These are phyloP conservation scores for Royoungia palumana DNA, from an alignment of 768 basidiomycete genomes.

Conservation along the genomic window DNA sequence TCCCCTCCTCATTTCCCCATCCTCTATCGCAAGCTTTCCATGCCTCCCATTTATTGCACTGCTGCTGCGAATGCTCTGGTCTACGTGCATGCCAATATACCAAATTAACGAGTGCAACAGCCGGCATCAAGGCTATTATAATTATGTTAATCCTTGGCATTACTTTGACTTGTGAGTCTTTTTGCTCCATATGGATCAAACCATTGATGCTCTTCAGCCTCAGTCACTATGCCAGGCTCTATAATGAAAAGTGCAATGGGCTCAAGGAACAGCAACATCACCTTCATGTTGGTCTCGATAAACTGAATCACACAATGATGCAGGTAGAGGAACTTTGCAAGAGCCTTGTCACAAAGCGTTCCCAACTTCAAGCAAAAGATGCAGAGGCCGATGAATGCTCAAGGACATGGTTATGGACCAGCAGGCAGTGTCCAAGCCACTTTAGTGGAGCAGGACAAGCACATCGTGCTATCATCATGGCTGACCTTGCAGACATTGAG, in stretches of 20 bases:
- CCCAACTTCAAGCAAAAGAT: conserved; percentile 90
- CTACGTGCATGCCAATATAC: conserved; percentile 78
- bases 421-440: conserved; percentile 98
- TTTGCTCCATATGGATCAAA: neutral
- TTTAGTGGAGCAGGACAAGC: conserved; percentile 83
- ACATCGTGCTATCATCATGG: conserved; percentile 85
- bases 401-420: conserved; percentile 98
- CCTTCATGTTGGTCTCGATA: conserved; percentile 96
- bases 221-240: conserved; percentile 93
- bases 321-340: conserved; percentile 96
- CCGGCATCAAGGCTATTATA: conserved; percentile 88
- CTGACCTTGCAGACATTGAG: conserved; percentile 95
- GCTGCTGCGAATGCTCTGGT: conserved; percentile 95
- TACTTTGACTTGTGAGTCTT: conserved; percentile 93
- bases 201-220: conserved; percentile 54
- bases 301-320: conserved; percentile 90
- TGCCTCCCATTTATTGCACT: conserved; percentile 87
- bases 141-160: conserved; percentile 95
- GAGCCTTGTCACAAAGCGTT: conserved; percentile 93
- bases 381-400: conserved; percentile 96
- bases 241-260: conserved; percentile 95
- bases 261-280: conserved; percentile 98
- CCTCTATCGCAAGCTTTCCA: conserved; percentile 74
- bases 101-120: conserved; percentile 86
- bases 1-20: conserved; percentile 85